Evolutionary conservation across 805 yeast genomes (phyloP).

Genomic region (Jamesozyma lodderae): DNA sequence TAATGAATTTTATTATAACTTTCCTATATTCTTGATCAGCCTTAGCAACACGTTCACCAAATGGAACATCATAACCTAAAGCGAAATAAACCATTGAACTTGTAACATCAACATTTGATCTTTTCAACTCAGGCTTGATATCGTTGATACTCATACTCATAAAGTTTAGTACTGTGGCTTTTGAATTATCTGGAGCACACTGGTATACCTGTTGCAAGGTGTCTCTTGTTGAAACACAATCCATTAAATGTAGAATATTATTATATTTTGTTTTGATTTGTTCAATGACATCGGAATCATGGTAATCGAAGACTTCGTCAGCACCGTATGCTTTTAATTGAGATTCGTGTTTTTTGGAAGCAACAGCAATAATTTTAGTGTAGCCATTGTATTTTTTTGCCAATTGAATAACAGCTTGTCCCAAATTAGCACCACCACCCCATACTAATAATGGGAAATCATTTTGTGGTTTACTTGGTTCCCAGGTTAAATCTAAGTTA

Average conservation of each 20-base stretch:
- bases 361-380: constrained; percentile 37
- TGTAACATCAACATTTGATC: constrained; percentile 25
- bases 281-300: constrained; percentile 35
- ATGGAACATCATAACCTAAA: constrained; percentile 27
- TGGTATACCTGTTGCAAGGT: constrained; percentile 28
- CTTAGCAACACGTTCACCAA: constrained; percentile 17
- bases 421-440: constrained; percentile 67
- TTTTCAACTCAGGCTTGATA: constrained; percentile 22
- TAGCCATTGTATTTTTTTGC: constrained; percentile 39
- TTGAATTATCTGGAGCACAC: constrained; percentile 26
- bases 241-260: constrained; percentile 24
- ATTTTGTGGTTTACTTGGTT: constrained; percentile 18
- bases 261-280: constrained; percentile 30
- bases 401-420: constrained; percentile 46
- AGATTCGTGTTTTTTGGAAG: constrained; percentile 38
- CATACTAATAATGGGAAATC: constrained; percentile 40
- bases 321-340: constrained; percentile 24
- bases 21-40: constrained; percentile 15
- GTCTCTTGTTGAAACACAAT: constrained; percentile 24
- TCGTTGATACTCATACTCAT: constrained; percentile 12
- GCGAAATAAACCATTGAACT: constrained; percentile 32
- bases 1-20: constrained; percentile 21
- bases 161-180: constrained; percentile 31
- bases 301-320: constrained; percentile 21
- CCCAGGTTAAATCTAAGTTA: constrained; percentile 15